Evolutionary conservation across 345 rosid genomes (phyloP), one percentile per base, ranked within the genome.

Genomic region (Euphorbia pulcherrima): DNA sequence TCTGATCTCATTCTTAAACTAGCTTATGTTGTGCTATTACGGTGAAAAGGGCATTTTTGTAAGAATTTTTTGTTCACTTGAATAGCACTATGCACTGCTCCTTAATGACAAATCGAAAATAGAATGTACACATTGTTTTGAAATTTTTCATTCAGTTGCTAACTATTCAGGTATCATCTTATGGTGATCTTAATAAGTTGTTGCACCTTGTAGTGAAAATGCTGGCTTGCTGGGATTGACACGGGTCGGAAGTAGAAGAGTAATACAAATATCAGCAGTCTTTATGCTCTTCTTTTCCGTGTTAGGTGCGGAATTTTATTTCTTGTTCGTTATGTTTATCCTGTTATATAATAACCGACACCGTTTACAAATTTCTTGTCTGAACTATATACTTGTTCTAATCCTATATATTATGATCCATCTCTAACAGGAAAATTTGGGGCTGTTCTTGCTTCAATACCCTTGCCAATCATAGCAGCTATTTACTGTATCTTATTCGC

Each of bases 221-320:
- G 86, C 84, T 20, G 97, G 99, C 65, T 96, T 90, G 67, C 64
- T 94, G 78, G 98, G 97, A 66, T 68, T 89, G 73, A 89, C 99
- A 1, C 78, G 87, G 78, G 86, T 83, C 65, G 97, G 99, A 68
- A 94, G 97, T 74, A 82, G 92, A 60, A 89, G 91, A 82, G 91
- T 89, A 2, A 29, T 85, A 60, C 86, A 94, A 72, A 81, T 89
- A 74, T 46, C 97, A 39, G 99, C 99, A 0, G 83, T 67, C 60
- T 91, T 90, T 72, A 89, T 94, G 99, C 83, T 94, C 67, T 88
- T 91, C 87, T 94, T 94, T 78, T 84, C 99, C 46, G 79, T 94
- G 28, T 65, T 94, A 65, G 95, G 97, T 90, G 75, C 37, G 52
- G 24, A 23, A 65, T 39, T 57, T 4, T 9, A 33, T 37, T 33